Conservation (phyloP, 2,329 filamentous ascomycete genomes). For the Elsinoe arachidis region DNA sequence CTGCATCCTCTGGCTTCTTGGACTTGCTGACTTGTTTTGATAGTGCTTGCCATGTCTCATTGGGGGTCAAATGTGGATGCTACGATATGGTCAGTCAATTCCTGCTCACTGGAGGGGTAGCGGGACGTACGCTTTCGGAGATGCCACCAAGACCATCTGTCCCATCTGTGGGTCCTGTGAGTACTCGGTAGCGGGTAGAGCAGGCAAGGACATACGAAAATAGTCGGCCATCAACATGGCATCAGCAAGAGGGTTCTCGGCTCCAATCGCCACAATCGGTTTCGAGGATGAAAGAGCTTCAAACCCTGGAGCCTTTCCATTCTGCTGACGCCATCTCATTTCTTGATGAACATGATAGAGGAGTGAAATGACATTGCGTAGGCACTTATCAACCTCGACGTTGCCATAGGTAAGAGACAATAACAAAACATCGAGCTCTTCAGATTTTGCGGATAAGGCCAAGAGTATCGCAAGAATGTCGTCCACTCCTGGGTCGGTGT, state of each 20-base stretch:
- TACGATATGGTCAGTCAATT: constrained; percentile 16
- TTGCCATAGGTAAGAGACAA: constrained; percentile 92
- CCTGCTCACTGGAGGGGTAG: not conserved
- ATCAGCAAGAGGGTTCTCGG: constrained; percentile 76
- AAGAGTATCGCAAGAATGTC: constrained; percentile 84
- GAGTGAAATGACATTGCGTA: constrained; percentile 79
- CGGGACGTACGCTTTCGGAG: constrained; percentile 33
- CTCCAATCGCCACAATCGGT: constrained; percentile 69
- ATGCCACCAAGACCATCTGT: constrained; percentile 42
- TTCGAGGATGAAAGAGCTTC: constrained; percentile 62
- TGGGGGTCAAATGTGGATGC: constrained; percentile 41
- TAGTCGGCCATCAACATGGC: constrained; percentile 61
- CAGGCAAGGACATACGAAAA: constrained; percentile 58
- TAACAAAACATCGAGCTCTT: constrained; percentile 78
- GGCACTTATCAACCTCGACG: constrained; percentile 74
- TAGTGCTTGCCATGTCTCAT: constrained; percentile 40
- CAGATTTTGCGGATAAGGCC: constrained; percentile 68
- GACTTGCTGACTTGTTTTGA: constrained; percentile 30
- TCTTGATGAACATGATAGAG: constrained; percentile 92
- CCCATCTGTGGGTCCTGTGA: constrained; percentile 31
- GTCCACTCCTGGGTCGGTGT: constrained; percentile 63
- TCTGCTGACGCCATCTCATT: constrained; percentile 66
- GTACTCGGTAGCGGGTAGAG: not conserved
- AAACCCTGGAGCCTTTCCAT: constrained; percentile 62
- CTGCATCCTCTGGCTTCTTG: constrained; percentile 25